Conservation (phyloP, 768 basidiomycete species). For the Cubamyces sp. region DNA sequence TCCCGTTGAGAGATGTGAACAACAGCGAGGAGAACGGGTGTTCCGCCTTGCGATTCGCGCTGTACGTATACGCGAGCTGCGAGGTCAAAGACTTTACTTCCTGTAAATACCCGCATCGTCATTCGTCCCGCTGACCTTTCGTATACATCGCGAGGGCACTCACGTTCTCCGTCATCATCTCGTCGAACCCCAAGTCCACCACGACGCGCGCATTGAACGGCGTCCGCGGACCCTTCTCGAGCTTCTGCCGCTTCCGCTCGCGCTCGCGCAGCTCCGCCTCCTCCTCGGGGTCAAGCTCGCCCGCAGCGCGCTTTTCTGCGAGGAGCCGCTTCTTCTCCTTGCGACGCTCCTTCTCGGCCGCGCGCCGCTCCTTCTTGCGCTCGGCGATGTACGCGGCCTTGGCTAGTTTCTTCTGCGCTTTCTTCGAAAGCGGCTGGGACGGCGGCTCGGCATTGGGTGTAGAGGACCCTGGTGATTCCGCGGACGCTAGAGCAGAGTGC, state of each 20-base stretch:
- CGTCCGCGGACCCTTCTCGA: constrained; percentile 32
- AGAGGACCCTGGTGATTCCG: constrained; percentile 54
- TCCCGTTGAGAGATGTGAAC: constrained; percentile 80
- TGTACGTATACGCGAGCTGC: constrained; percentile 92
- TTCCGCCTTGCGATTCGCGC: constrained; percentile 75
- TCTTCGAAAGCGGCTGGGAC: constrained; percentile 63
- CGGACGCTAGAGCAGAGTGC: constrained; percentile 50
- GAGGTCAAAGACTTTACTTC: constrained; percentile 89
- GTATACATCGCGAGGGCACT: constrained; percentile 30
- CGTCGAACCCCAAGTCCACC: constrained; percentile 91
- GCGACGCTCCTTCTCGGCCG: constrained; percentile 74
- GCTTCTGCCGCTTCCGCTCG: constrained; percentile 44
- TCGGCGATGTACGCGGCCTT: constrained; percentile 69
- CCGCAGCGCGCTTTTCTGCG: constrained; percentile 64
- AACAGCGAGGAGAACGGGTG: constrained; percentile 73
- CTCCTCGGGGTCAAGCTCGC: constrained; percentile 54
- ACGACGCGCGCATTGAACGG: constrained; percentile 64
- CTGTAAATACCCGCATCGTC: constrained; percentile 44
- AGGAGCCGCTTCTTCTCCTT: constrained; percentile 70
- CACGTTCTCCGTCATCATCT: constrained; percentile 93
- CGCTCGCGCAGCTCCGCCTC: constrained; percentile 25
- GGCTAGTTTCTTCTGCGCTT: constrained; percentile 75
- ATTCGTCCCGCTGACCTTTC: background rate
- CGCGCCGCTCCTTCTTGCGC: constrained; percentile 72
- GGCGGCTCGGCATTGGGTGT: background rate